Evolutionary conservation across 2,329 filamentous ascomycete genomes (phyloP).

Genomic region (Curvularia sp.): DNA sequence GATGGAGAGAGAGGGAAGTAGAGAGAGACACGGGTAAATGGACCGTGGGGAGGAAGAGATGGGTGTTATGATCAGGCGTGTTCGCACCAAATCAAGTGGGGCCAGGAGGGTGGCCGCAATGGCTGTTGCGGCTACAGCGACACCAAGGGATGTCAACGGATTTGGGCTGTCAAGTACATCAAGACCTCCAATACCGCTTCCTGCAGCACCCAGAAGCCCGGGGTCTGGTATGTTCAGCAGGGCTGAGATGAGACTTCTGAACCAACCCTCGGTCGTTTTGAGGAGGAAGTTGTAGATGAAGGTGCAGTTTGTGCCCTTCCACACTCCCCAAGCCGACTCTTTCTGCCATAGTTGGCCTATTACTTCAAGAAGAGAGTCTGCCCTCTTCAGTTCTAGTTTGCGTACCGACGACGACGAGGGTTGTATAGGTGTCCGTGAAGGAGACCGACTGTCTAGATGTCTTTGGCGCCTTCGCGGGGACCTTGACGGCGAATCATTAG

Average conservation of each 20-base stretch:
- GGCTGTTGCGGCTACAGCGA: slow-evolving; percentile 70
- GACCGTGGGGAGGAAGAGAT: slow-evolving; percentile 76
- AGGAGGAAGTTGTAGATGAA: slow-evolving; percentile 90
- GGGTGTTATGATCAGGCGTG: slow-evolving; percentile 83
- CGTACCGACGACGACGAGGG: slow-evolving; percentile 57
- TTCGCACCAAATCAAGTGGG: slow-evolving; percentile 89
- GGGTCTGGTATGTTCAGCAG: slow-evolving; percentile 88
- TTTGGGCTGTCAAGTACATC: slow-evolving; percentile 84
- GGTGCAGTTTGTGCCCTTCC: slow-evolving; percentile 91
- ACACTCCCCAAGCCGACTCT: slow-evolving; percentile 89
- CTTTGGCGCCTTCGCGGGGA: slow-evolving; percentile 46
- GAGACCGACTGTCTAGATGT: slow-evolving; percentile 50
- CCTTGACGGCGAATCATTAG: slow-evolving; percentile 47
- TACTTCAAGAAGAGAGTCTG: slow-evolving; percentile 84
- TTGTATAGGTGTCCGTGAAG: slow-evolving; percentile 49
- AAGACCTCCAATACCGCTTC: slow-evolving; percentile 65
- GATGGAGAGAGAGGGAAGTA: slow-evolving; percentile 74
- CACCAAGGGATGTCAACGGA: slow-evolving; percentile 79
- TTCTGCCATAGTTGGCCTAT: slow-evolving; percentile 87
- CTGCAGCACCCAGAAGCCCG: slow-evolving; percentile 60
- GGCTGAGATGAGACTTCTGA: slow-evolving; percentile 86
- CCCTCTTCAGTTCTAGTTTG: slow-evolving; percentile 72
- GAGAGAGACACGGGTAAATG: slow-evolving; percentile 77
- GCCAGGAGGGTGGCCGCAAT: slow-evolving; percentile 81
- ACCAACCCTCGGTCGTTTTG: slow-evolving; percentile 89